Base-by-base conservation (phyloP, 129 eudicot species). In the Flaveria brownii region DNA sequence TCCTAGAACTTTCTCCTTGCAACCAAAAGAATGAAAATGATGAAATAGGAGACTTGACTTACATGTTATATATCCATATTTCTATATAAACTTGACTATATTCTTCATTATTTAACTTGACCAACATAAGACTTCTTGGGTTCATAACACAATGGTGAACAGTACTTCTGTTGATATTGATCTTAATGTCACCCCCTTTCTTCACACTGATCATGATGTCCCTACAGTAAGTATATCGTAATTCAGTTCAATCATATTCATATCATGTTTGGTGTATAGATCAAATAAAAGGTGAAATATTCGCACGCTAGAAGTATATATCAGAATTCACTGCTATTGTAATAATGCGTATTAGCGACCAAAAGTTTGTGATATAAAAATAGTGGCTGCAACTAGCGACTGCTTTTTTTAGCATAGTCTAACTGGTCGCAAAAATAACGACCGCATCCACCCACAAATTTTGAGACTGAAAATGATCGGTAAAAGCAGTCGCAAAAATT, bases 151-250 rank as follows among this genome's bases (percentile, higher is more conserved):
- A 20, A 55, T 57, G 64, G 33, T 57, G 16, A 57, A 20, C 4
- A 20, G 22, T 20, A 20, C 64, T 57, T 57, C 33, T 22, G 5
- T 22, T 63, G 83, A 54, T 79, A 47, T 79, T 62, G 83, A 79
- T 45, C 83, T 79, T 77, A 72, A 79, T 65, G 56, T 64, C 45
- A 50, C 66, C 46, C 83, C 78, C 72, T 62, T 65, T 70, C 56
- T 30, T 17, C 65, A 33, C 59, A 26, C 71, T 50, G 28, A 60
- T 50, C 15, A 49, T 49, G 16, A 60, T 63, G 62, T 43, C 15
- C 71, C 60, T 33, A 14, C 33, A 2, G 77, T 78, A 78, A 71
- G 82, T 71, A 78, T 20, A 45, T 57, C 14, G 11, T 57, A 25
- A 22, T 57, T 57, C 6, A 2, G 22, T 57, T 22, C 36, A 23